Conservation (phyloP, 2,329 filamentous ascomycete genomes). For the Alternaria panax region DNA sequence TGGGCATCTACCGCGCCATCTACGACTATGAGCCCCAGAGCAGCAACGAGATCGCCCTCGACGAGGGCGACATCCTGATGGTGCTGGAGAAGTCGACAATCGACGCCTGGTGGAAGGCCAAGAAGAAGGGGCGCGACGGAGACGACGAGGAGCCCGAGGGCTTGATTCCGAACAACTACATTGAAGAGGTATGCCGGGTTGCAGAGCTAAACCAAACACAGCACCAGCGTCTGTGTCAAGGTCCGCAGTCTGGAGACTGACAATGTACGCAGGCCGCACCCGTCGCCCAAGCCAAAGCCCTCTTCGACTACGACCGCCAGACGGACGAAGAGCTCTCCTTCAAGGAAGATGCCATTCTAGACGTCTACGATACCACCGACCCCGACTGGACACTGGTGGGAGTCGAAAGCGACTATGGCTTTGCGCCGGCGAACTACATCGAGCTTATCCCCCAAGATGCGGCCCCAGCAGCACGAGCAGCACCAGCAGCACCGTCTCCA, state of each 20-base stretch:
- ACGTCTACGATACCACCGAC: slow-evolving; percentile 89
- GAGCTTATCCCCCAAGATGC: slow-evolving; percentile 67
- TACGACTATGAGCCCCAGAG: slow-evolving; percentile 93
- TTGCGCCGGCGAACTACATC: slow-evolving; percentile 96
- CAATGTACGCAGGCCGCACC: slow-evolving; percentile 61
- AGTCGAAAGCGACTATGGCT: slow-evolving; percentile 84
- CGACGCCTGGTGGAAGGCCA: slow-evolving; percentile 94
- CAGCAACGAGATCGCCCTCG: slow-evolving; percentile 83
- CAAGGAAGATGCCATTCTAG: slow-evolving; percentile 81
- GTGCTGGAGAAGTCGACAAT: slow-evolving; percentile 78
- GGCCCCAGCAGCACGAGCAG: slow-evolving; percentile 33
- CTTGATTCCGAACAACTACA: slow-evolving; percentile 91
- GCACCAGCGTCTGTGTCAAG: not conserved
- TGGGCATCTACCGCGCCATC: slow-evolving; percentile 87
- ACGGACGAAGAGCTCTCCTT: slow-evolving; percentile 98
- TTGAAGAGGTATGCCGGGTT: slow-evolving; percentile 75
- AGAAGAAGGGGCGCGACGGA: slow-evolving; percentile 79
- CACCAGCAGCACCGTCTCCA: slow-evolving; percentile 53
- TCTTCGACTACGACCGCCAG: slow-evolving; percentile 97
- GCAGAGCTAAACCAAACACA: slow-evolving; percentile 3
- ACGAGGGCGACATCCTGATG: slow-evolving; percentile 87
- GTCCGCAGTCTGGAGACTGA: slow-evolving; percentile 8
- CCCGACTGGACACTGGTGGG: slow-evolving; percentile 97
- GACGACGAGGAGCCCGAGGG: slow-evolving; percentile 92
- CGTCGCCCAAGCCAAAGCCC: slow-evolving; percentile 77